Percentiles rank a stretch among this genome's conserved stretches.
Conservation (phyloP, 208 protist species). For the Wallacemonas sp. region DNA sequence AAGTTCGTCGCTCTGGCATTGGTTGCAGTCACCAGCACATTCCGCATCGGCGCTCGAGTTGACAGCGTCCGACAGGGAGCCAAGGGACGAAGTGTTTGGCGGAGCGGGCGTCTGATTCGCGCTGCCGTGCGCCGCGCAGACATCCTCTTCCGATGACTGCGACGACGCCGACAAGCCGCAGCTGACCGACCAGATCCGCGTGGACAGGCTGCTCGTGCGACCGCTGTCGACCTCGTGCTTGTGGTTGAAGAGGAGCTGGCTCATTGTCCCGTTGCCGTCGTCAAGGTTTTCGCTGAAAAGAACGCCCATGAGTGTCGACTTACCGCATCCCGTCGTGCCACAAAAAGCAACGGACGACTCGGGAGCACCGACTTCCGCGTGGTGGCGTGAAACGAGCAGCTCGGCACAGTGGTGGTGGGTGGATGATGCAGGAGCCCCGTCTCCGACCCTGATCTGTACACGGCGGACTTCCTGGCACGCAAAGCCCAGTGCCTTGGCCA, state of each 20-base stretch:
- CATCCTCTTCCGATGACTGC: background rate
- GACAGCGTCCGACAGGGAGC: background rate
- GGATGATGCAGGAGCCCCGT: background rate
- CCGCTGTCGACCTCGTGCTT: conserved; percentile 95
- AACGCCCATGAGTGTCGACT: conserved; percentile 85
- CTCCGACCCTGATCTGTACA: background rate
- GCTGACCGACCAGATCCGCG: conserved; percentile 84
- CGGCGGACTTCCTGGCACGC: conserved; percentile 16
- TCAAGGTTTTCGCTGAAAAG: conserved; percentile 70
- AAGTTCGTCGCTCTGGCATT: too few species aligned
- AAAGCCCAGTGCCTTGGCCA: conserved; percentile 67
- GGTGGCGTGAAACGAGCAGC: conserved; percentile 71
- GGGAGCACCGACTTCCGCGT: conserved; percentile 24
- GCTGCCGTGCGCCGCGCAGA: background rate
- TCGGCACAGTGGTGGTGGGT: conserved; percentile 69
- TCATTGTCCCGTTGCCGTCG: conserved; percentile 71
- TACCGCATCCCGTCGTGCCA: conserved; percentile 77
- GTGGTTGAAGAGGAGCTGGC: conserved; percentile 93
- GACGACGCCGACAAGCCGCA: conserved; percentile 5
- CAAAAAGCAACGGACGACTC: conserved; percentile 86
- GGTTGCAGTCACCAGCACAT: background rate
- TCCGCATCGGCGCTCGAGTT: background rate
- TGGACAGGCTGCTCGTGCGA: conserved; percentile 91
- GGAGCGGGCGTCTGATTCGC: background rate
- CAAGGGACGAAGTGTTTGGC: background rate